Evolutionary conservation across 306 rosid genomes (phyloP), one percentile per base, ranked within the genome.

Genomic region (Herpetospermum pedunculosum): DNA sequence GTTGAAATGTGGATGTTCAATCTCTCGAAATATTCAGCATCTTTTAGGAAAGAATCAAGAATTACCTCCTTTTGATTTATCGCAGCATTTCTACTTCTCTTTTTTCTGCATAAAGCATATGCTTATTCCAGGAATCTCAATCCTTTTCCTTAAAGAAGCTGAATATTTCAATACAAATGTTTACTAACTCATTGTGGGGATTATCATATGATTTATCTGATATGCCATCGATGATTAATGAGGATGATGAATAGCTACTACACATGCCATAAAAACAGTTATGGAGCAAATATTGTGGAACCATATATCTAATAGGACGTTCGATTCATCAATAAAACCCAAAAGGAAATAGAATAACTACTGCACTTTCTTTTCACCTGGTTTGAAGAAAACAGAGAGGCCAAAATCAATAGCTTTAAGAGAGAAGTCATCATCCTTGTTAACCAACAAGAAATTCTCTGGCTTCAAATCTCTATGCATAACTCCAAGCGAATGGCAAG

Each of bases 381-480:
- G 93, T 78, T 88, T 88, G 80, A 88, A 88, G 87, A 88, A 88
- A 76, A 88, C 90, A 47, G 93, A 88, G 75, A 88, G 93, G 75
- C 93, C 93, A 76, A 88, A 88, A 78, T 88, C 93, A 80, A 88
- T 88, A 32, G 93, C 93, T 84, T 88, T 88, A 62, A 88, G 93
- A 72, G 93, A 88, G 85, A 88, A 86, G 83, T 86, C 90, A 81
- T 88, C 89, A 46, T 88, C 93, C 68, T 86, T 88, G 77, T 88
- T 84, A 75, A 88, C 93, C 86, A 88, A 81, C 76, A 88, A 63
- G 80, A 88, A 88, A 80, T 88, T 88, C 72, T 88, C 93, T 54
- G 93, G 93, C 83, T 88, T 88, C 80, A 88, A 85, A 83, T 88
- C 93, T 81, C 93, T 81, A 37, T 88, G 93, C 93, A 88, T 88